Percentiles rank a stretch among this genome's conserved stretches.
Evolutionary conservation across 2,329 filamentous ascomycete species (phyloP).

Genomic region (Exophiala spinifera): DNA sequence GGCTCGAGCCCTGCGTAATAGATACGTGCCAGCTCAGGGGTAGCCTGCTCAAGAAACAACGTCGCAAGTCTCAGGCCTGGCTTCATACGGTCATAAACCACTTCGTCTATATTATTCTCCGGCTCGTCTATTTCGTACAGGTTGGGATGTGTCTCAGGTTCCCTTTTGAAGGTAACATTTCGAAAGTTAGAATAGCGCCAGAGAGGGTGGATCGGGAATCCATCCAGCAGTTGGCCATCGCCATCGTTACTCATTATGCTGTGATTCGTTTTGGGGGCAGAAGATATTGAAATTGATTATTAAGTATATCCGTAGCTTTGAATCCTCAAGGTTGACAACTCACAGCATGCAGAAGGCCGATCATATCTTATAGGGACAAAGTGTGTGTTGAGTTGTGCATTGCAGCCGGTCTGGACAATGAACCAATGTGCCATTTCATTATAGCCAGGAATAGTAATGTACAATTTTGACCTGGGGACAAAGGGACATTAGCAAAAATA

Average conservation of each 20-base stretch:
- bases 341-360: too few relatives aligned
- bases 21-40: slow-evolving; percentile 2
- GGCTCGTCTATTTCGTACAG: slow-evolving; percentile 2
- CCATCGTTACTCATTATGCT: neutral
- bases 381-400: too few relatives aligned
- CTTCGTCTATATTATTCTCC: neutral
- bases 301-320: neutral
- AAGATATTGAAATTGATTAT: neutral
- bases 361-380: too few relatives aligned
- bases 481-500: too few relatives aligned
- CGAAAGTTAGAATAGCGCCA: slow-evolving; percentile 3
- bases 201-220: slow-evolving; percentile 3
- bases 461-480: too few relatives aligned
- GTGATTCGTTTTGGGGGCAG: neutral
- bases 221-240: neutral
- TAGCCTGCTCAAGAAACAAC: neutral
- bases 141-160: neutral
- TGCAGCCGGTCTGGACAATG: too few relatives aligned
- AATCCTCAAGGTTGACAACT: too few relatives aligned
- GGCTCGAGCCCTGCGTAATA: neutral
- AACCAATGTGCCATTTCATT: too few relatives aligned
- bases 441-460: too few relatives aligned
- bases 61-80: slow-evolving; percentile 11
- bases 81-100: slow-evolving; percentile 8
- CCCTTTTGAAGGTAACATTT: neutral